A percentile compares a stretch with the other conserved stretches of the same genome.
phyloP scores from a whole-genome alignment of 2,329 filamentous ascomycete genomes.

The Cordyceps sp. region DNA sequence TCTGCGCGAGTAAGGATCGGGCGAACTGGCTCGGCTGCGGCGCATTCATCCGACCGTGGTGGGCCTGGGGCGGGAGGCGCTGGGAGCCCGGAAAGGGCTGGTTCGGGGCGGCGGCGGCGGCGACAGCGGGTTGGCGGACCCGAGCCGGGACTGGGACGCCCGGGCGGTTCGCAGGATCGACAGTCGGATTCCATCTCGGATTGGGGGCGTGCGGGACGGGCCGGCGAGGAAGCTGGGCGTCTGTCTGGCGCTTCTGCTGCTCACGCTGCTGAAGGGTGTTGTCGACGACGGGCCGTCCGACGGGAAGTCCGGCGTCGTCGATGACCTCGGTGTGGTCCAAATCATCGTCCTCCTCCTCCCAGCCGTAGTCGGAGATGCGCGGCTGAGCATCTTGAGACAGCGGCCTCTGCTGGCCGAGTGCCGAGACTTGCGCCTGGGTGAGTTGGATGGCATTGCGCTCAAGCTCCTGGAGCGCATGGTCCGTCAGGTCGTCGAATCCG shows the following conservation, averaged over 20 bases:
- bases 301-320: conserved; percentile 25
- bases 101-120: too few species aligned
- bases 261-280: conserved; percentile 17
- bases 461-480: conserved; percentile 40
- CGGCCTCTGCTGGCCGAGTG: conserved; percentile 7
- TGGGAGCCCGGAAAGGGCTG: too few species aligned
- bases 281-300: conserved; percentile 18
- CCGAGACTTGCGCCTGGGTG: conserved; percentile 30
- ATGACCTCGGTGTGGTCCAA: conserved; percentile 41
- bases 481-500: conserved; percentile 43
- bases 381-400: conserved; percentile 9
- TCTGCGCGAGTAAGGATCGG: conserved; percentile 16
- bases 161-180: conserved; percentile 12
- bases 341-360: conserved; percentile 38
- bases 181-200: conserved; percentile 20
- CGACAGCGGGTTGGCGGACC: conserved; percentile 7
- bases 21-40: conserved; percentile 24
- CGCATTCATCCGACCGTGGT: too few species aligned
- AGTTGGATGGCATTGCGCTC: conserved; percentile 46
- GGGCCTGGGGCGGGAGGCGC: too few species aligned
- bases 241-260: conserved; percentile 4
- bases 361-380: conserved; percentile 20
- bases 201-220: conserved; percentile 16
- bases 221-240: conserved; percentile 8
- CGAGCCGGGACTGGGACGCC: conserved; percentile 7